Percentiles rank a stretch among this genome's conserved stretches.
Evolutionary conservation across 2,329 filamentous ascomycete species (phyloP).

Genomic region (Clonostachys chloroleuca): DNA sequence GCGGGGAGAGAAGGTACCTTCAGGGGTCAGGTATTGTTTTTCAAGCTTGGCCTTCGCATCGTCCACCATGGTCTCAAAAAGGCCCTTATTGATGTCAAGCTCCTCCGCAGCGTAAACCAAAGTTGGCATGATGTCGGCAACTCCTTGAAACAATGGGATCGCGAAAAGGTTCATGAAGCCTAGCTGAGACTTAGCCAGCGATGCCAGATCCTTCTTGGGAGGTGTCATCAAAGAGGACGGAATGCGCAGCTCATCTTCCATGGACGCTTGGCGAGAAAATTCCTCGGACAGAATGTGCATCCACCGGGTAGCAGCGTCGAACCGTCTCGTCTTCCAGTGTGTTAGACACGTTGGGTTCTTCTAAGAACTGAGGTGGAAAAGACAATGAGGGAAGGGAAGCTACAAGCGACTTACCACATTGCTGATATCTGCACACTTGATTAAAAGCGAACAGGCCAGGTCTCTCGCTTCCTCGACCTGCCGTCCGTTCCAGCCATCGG

Average conservation of each 20-base stretch:
- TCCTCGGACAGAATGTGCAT: constrained; percentile 93
- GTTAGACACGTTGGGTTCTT: not conserved
- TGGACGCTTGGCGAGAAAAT: constrained; percentile 86
- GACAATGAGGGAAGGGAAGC: not conserved
- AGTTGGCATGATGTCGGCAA: constrained; percentile 79
- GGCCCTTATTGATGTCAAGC: constrained; percentile 68
- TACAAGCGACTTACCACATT: constrained; percentile 72
- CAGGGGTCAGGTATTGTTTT: constrained; percentile 21
- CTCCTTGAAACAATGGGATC: constrained; percentile 82
- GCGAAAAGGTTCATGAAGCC: constrained; percentile 97
- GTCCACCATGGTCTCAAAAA: constrained; percentile 67
- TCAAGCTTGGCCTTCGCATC: constrained; percentile 51
- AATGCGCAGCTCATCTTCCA: constrained; percentile 86
- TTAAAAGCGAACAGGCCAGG: constrained; percentile 82
- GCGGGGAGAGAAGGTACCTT: constrained; percentile 38
- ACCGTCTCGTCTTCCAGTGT: constrained; percentile 67
- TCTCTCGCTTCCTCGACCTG: constrained; percentile 72
- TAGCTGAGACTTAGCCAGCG: constrained; percentile 82
- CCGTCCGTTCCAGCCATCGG: constrained; percentile 73
- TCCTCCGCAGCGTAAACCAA: constrained; percentile 83
- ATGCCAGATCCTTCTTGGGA: constrained; percentile 77
- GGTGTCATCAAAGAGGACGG: constrained; percentile 82
- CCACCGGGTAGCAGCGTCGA: constrained; percentile 81
- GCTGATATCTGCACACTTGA: constrained; percentile 98
- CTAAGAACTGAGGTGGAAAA: not conserved